phyloP scores from a whole-genome alignment of 768 basidiomycete genomes.

The Pleurotus eryngii region DNA sequence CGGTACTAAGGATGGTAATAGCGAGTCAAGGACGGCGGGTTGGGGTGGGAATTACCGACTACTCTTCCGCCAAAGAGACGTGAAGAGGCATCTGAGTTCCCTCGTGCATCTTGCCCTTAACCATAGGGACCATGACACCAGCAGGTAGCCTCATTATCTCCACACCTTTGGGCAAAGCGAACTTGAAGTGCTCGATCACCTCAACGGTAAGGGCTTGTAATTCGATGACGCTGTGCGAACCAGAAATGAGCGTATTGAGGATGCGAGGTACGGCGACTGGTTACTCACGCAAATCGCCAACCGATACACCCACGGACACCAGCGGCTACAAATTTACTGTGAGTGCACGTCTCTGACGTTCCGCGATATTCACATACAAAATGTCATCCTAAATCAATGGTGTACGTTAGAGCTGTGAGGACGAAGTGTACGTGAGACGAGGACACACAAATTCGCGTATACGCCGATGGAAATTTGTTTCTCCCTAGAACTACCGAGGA shows the following conservation, averaged over 20 bases:
- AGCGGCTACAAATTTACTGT: not conserved
- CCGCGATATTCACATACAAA: not conserved
- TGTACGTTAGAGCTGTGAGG: no score
- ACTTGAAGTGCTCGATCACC: not conserved
- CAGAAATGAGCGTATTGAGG: not conserved
- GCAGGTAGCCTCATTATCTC: not conserved
- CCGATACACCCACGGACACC: constrained; percentile 12
- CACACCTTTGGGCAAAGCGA: not conserved
- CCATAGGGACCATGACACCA: not conserved
- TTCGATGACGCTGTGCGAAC: not conserved
- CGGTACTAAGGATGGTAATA: no score
- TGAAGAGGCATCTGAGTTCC: constrained; percentile 31
- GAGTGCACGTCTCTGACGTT: not conserved
- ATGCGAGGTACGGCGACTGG: not conserved
- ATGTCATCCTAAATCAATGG: not conserved
- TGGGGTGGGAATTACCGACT: no score
- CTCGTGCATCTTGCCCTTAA: constrained; percentile 6
- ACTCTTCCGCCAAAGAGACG: constrained; percentile 14
- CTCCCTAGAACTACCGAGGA: constrained; percentile 8
- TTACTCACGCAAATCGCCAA: constrained; percentile 13
- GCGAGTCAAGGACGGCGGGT: no score
- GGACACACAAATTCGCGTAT: constrained; percentile 23
- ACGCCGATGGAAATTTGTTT: constrained; percentile 19
- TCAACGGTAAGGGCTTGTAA: not conserved
- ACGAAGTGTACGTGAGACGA: no score